Percentiles rank a stretch among this genome's conserved stretches.
Conservation (phyloP, 768 basidiomycete genomes). For the Rhodotorula babjevae region DNA sequence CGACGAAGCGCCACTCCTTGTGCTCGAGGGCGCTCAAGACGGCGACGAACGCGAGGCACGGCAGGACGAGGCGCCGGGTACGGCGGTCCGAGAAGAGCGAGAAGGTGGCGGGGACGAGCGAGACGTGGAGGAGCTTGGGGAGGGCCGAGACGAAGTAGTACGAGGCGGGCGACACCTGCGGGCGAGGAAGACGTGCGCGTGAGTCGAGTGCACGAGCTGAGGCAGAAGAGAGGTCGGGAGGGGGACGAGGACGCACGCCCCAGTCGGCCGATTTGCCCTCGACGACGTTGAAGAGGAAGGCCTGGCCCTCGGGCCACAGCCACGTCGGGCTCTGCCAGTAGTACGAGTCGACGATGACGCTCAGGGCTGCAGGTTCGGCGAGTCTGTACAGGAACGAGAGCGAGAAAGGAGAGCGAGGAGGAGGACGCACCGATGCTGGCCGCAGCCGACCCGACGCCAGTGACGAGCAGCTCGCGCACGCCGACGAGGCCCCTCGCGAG, state of each 20-base stretch:
- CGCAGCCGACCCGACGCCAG: constrained; percentile 49
- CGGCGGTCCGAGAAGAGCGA: constrained; percentile 55
- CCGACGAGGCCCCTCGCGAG: constrained; percentile 17
- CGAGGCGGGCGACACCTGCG: constrained; percentile 64
- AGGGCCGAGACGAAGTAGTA: constrained; percentile 64
- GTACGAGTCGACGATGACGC: constrained; percentile 69
- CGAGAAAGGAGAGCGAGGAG: constrained; percentile 51
- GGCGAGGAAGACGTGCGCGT: not conserved
- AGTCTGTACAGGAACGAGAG: no score
- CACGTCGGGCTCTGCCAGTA: constrained; percentile 62
- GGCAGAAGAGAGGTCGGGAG: not conserved
- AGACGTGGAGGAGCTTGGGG: constrained; percentile 69
- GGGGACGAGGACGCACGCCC: constrained; percentile 62
- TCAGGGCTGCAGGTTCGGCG: constrained; percentile 58
- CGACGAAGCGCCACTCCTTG: constrained; percentile 96
- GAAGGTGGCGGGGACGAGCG: constrained; percentile 60
- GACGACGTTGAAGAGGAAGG: constrained; percentile 76
- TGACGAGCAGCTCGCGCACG: constrained; percentile 16
- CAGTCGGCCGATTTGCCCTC: constrained; percentile 82
- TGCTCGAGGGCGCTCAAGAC: constrained; percentile 74
- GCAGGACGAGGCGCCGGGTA: constrained; percentile 55
- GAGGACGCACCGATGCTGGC: constrained; percentile 67
- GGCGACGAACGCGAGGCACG: constrained; percentile 56
- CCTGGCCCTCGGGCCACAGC: constrained; percentile 80
- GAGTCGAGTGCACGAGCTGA: not conserved